Percentiles rank a stretch among this genome's conserved stretches.
Conservation (phyloP, 352 stramenopile species). For the Saprolegnia diclina region DNA sequence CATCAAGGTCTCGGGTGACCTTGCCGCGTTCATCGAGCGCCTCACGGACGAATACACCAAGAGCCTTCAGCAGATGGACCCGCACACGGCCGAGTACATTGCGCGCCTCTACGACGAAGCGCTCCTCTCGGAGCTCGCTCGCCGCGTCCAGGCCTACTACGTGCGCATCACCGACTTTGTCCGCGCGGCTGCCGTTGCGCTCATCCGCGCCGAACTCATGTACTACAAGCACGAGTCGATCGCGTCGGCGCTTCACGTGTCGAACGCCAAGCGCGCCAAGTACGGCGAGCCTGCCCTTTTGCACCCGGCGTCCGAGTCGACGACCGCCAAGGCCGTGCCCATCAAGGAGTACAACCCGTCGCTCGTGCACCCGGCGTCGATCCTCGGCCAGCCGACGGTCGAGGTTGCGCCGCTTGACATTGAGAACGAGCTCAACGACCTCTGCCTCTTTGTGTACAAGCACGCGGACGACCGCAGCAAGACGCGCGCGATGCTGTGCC, state of each 20-base stretch:
- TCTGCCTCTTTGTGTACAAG: slow-evolving; percentile 93
- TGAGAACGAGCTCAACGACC: slow-evolving; percentile 79
- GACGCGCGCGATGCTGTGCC: slow-evolving; percentile 97
- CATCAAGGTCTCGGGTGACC: slow-evolving; percentile 86
- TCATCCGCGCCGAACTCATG: slow-evolving; percentile 92
- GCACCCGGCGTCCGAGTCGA: slow-evolving; percentile 81
- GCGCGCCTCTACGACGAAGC: slow-evolving; percentile 90
- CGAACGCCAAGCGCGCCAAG: slow-evolving; percentile 72
- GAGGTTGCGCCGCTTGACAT: slow-evolving; percentile 49
- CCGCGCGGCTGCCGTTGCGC: slow-evolving; percentile 84
- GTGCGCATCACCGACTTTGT: slow-evolving; percentile 59
- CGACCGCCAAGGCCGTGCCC: slow-evolving; percentile 36
- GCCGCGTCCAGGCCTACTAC: slow-evolving; percentile 89
- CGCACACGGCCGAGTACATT: slow-evolving; percentile 95
- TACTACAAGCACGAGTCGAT: slow-evolving; percentile 97
- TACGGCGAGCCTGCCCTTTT: slow-evolving; percentile 81
- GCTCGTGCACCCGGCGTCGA: slow-evolving; percentile 65
- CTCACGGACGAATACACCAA: slow-evolving; percentile 98
- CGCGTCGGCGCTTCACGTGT: slow-evolving; percentile 63
- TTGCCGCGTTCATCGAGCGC: slow-evolving; percentile 85
- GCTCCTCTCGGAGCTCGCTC: slow-evolving; percentile 82
- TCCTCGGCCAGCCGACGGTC: slow-evolving; percentile 66
- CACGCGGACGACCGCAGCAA: slow-evolving; percentile 89
- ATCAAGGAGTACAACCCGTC: slow-evolving; percentile 52
- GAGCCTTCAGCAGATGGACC: slow-evolving; percentile 94